Evolutionary conservation across 140 eudicot species (phyloP), one percentile per base, ranked within the genome.

Genomic region (Cichorium intybus): DNA sequence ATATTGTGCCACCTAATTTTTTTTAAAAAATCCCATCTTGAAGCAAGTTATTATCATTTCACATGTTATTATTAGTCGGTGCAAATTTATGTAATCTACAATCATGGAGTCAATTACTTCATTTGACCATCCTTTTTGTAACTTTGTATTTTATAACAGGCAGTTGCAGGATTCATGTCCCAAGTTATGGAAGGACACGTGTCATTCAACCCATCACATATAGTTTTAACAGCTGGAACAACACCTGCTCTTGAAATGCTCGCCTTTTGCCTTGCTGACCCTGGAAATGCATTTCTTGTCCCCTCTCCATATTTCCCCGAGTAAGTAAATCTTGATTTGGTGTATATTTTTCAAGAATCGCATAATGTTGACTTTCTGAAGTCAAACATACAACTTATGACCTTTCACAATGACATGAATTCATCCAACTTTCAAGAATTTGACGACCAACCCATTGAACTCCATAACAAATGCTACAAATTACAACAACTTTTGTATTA

Each of bases 261-360:
- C 22, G 79, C 74, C 58, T 87, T 87, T 81, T 90, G 95, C 68
- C 81, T 90, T 50, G 96, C 95, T 5, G 97, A 90, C 70, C 75
- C 80, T 0, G 96, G 97, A 75, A 90, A 80, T 69, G 96, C 95
- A 61, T 90, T 84, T 77, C 97, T 90, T 64, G 95, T 85, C 49
- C 97, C 97, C 23, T 78, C 97, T 39, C 97, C 97, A 1, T 85
- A 90, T 70, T 70, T 60, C 37, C 97, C 97, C 1, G 88, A 83
- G 97, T 90, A 85, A 87, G 82, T 64, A 39, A 39, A 39, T 43
- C 49, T 43, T 43, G 49, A 43, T 43, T 43, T 43, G 0, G 0
- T 43, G 18, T 14, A 43, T 7, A 15, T 43, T 43, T 43, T 43
- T 43, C 49, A 43, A 43, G 49, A 43, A 43, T 15, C 7, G 4